Base-by-base conservation (phyloP, 2,329 filamentous ascomycete genomes). In the Penicillium decumbens region DNA sequence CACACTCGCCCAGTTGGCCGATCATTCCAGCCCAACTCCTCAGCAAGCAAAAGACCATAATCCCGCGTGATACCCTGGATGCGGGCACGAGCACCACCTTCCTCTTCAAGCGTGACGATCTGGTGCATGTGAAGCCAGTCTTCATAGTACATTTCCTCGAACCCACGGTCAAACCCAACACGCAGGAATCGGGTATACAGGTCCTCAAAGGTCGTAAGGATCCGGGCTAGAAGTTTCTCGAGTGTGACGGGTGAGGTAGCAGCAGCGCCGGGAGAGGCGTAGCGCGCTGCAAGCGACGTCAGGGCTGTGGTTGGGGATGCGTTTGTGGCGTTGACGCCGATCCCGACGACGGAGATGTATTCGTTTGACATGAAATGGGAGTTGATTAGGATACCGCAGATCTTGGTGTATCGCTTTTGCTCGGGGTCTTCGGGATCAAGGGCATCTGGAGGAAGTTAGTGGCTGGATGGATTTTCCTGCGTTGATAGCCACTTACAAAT, bases 371-470 rank as follows among this genome's bases (percentile, higher is more conserved):
- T 81, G 73, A 93, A 97, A 50, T 84, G 83, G 54, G 88, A 93
- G 67, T 95, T 95, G 6, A 95, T 88, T 2, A 97, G 79, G 54
- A 98, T 93, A 5, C 93, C 93, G 45, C 89, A 89, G 46, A 98
- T 91, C 65, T 98, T 98, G 57, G 90, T 84, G 59, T 93, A 93
- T 23, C 61, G 65, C 44, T 70, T 69, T 40, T 69, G 67, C 1
- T 73, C 68, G 1, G 75, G 75, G 41, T 76, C 77, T 45, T 70
- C 74, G 5, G 80, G 87, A 62, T 89, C 85, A 20, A 81, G 75
- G 0, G 85, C 85, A 63, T 89, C 81, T 82, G 49, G 10, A 6
- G 20, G n/a, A 38, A 4, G 6, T 38, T 45, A 20, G 38, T 33
- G 3, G 28, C 6, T 12, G 9, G 1, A n/a, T 15, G 5, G 9